Evolutionary conservation across 495 filamentous ascomycete genomes (phyloP).

Genomic region (Hypoxylon intermedium): DNA sequence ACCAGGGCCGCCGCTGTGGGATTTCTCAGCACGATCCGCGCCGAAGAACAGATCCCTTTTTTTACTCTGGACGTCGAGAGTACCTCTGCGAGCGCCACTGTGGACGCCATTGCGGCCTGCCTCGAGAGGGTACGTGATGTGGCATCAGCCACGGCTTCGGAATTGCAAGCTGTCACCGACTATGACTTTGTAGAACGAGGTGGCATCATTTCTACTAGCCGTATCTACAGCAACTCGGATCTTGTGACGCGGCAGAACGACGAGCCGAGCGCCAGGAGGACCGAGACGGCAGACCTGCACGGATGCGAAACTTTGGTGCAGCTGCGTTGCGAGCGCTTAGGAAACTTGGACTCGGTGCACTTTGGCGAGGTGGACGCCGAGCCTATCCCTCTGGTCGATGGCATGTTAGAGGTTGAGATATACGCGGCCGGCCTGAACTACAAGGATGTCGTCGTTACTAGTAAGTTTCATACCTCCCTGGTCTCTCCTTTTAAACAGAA

Average conservation of each 20-base stretch:
- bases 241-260: slow-evolving; percentile 15
- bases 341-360: slow-evolving; percentile 21
- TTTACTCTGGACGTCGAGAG: slow-evolving; percentile 46
- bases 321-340: slow-evolving; percentile 28
- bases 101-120: background rate
- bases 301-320: slow-evolving; percentile 6
- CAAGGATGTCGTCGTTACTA: too few relatives aligned
- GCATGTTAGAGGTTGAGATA: slow-evolving; percentile 42
- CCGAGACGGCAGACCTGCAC: background rate
- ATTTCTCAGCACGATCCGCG: slow-evolving; percentile 39
- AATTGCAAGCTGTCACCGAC: slow-evolving; percentile 17
- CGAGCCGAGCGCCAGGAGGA: background rate
- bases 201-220: slow-evolving; percentile 36
- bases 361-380: slow-evolving; percentile 6
- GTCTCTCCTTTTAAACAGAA: too few relatives aligned
- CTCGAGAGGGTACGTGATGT: slow-evolving; percentile 34
- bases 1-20: slow-evolving; percentile 41
- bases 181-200: slow-evolving; percentile 44
- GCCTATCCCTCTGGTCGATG: background rate
- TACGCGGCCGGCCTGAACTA: slow-evolving; percentile 52
- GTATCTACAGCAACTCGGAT: slow-evolving; percentile 29
- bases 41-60: slow-evolving; percentile 41
- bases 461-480: too few relatives aligned
- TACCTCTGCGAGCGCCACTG: slow-evolving; percentile 12
- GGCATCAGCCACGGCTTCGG: background rate